Base-by-base conservation (phyloP, 805 yeast genomes). In the Kuraishia piskuri region DNA sequence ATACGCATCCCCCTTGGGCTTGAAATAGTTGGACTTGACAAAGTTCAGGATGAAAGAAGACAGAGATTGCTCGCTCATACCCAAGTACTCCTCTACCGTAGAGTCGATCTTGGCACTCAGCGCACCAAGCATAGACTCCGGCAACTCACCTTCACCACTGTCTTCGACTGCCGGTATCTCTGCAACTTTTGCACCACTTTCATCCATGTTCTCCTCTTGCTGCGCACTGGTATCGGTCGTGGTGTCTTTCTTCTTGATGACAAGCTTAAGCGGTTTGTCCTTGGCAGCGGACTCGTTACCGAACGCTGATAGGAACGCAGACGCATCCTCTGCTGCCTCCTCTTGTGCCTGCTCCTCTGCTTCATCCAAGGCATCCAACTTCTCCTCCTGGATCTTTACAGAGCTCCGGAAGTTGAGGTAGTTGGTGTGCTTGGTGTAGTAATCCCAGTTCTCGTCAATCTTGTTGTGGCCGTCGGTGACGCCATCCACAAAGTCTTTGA, bases 61-160 rank as follows among this genome's bases (percentile, higher is more conserved):
- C 56, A 82, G 68, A 47, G 77, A 74, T 14, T 76, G 80, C 56
- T 82, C 88, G 51, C 68, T 66, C 48, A 78, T 68, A 1, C 86
- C 87, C 49, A 82, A 62, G 53, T 71, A 77, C 54, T 80, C 82
- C 53, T 74, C 81, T 31, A 82, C 64, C 49, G 78, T 67, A 2
- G 62, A 63, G n/a, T 67, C 70, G 21, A 80, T 66, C 55, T 72
- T 73, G 0, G 59, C 58, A 31, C 67, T 67, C 22, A 79, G 57
- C 8, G 59, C 26, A 0, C 54, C 60, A 23, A 70, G 54, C 2
- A 63, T 37, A 1, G 36, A 8, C 1, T 53, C 55, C 2, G 68
- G 51, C 26, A 56, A 46, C 2, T 50, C 59, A 17, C 58, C 59
- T 2, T 54, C 47, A 21, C 24, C 20, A 25, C 45, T 21, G 44